Percentiles rank a stretch among this genome's conserved stretches.
These are phyloP conservation scores for Alnus rubra DNA, from an alignment of 306 rosid genomes.

Conservation along the genomic window DNA sequence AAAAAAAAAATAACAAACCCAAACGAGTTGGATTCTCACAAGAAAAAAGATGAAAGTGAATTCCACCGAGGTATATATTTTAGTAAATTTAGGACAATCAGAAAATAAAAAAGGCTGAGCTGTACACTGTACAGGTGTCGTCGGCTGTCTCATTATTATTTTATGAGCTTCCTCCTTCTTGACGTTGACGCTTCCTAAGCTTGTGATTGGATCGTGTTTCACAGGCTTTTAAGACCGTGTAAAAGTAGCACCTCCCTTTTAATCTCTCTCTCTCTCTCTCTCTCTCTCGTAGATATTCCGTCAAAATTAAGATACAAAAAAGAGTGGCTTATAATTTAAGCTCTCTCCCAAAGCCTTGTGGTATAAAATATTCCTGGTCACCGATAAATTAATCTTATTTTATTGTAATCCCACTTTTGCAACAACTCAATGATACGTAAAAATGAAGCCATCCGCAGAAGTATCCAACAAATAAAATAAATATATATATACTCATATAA, in stretches of 20 bases:
- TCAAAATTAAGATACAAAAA: constrained; percentile 25
- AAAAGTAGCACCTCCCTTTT: constrained; percentile 20
- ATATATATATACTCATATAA: background rate
- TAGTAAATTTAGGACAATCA: background rate
- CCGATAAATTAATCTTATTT: background rate
- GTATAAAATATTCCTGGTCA: constrained; percentile 4
- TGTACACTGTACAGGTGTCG: background rate
- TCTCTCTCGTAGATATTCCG: constrained; percentile 7
- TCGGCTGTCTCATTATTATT: background rate
- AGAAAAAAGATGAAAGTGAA: no score
- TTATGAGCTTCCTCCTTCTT: background rate
- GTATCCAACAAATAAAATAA: background rate
- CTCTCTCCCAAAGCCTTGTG: constrained; percentile 18
- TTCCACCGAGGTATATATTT: no score
- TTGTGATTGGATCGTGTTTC: constrained; percentile 19
- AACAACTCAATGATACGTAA: constrained; percentile 32
- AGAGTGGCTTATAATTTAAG: constrained; percentile 36
- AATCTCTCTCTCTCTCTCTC: background rate
- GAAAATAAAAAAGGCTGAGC: background rate
- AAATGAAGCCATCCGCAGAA: constrained; percentile 26
- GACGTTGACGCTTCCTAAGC: constrained; percentile 30
- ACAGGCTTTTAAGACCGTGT: constrained; percentile 18
- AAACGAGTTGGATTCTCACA: no score
- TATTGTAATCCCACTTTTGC: background rate
- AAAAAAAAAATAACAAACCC: no score